Base-by-base conservation (phyloP, 768 basidiomycete genomes). In the Lactarius evosmus region DNA sequence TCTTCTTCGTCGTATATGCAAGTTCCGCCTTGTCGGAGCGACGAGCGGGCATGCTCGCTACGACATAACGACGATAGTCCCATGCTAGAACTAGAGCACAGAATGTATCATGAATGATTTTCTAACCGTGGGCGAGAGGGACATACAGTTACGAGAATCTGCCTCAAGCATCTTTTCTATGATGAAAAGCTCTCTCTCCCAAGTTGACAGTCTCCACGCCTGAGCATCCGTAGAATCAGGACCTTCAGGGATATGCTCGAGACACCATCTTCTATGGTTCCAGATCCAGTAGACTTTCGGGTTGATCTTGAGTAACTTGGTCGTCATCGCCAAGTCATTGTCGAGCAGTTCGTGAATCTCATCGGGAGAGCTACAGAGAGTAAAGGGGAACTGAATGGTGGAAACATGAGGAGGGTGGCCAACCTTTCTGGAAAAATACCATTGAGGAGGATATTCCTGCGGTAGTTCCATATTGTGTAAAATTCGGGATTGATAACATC, bases 261-360 rank as follows among this genome's bases (percentile, higher is more conserved):
- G 83, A 71, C 95, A 95, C 97, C 97, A 98, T 69, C 87, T 80
- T 41, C 97, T 85, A 70, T 99, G 95, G 72, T 95, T 98, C 97
- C 97, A 99, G 69, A 98, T 94, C 88, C 92, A 94, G 73, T 99
- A 99, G 22, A 97, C 88, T 73, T 98, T 99, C 16, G 97, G 97
- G 71, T 95, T 85, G 9, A 82, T 78, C 70, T 91, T 89, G 50
- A 99, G 82, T 7, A 89, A 86, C 4, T 80, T 76, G 72, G 88
- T 91, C 0, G 95, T 98, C 78, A 95, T 82, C 2, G 81, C 76
- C 32, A 99, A 76, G 62, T 99, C 97, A 44, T 83, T 78, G 2
- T 83, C 75, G 5, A 98, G 82, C 19, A 88, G 55, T 11, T 80
- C 73, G 57, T 93, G 87, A 38, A 86, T 78, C 51, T 86, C 80